Conservation (phyloP, 139 green algal species). For the Micractinium sp. region DNA sequence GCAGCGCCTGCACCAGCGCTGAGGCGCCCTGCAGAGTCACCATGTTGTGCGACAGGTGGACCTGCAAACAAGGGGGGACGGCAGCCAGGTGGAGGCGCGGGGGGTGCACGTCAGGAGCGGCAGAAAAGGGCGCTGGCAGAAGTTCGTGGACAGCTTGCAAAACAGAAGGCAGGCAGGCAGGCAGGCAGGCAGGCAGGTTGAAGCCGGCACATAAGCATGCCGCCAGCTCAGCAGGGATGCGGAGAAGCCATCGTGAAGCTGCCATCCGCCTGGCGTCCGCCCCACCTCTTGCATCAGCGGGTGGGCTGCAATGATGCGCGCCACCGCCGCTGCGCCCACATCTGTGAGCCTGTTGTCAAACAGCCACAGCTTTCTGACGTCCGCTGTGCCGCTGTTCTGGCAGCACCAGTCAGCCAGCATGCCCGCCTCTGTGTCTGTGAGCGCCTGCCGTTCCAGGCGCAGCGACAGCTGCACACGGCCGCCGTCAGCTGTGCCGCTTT, state of each 20-base stretch:
- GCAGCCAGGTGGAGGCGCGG: background rate
- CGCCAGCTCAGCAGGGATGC: too few relatives aligned
- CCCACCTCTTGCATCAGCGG: slow-evolving; percentile 24
- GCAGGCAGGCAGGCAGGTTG: background rate
- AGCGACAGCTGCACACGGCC: slow-evolving; percentile 35
- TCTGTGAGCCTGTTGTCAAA: slow-evolving; percentile 79
- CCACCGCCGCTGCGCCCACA: slow-evolving; percentile 55
- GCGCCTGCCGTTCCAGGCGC: slow-evolving; percentile 59
- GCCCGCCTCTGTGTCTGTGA: slow-evolving; percentile 60
- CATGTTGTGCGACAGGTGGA: slow-evolving; percentile 61
- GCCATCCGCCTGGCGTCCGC: background rate
- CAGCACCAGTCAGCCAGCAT: slow-evolving; percentile 55
- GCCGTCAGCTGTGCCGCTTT: background rate
- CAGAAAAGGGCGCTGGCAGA: background rate
- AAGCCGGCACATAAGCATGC: too few relatives aligned
- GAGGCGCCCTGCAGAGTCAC: slow-evolving; percentile 49
- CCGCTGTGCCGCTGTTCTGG: background rate
- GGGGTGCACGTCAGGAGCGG: background rate
- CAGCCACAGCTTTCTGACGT: slow-evolving; percentile 75
- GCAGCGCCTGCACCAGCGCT: slow-evolving; percentile 51
- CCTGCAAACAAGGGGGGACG: background rate
- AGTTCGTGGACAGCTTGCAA: background rate
- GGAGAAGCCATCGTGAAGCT: background rate
- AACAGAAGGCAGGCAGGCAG: background rate
- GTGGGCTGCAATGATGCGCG: slow-evolving; percentile 42